A percentile compares a stretch with the other conserved stretches of the same genome.
phyloP scores from a whole-genome alignment of 495 filamentous ascomycete species.

The Tuber indicum region DNA sequence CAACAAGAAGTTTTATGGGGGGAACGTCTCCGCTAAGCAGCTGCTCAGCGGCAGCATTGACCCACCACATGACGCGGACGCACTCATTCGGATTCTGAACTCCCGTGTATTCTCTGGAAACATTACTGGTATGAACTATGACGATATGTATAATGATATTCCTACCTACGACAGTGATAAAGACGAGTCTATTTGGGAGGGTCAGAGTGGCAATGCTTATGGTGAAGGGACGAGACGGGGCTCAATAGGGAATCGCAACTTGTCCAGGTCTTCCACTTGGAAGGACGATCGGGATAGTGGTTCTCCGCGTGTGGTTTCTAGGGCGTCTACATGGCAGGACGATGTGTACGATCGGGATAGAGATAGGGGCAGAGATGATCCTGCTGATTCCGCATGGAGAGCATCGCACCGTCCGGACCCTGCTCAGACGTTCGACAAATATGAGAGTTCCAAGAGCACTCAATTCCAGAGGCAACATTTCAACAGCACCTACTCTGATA shows the following conservation, averaged over 20 bases:
- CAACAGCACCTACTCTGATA: slow-evolving; percentile 43
- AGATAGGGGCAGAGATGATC: background rate
- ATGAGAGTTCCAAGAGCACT: slow-evolving; percentile 23
- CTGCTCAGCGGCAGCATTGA: slow-evolving; percentile 71
- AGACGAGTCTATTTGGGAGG: slow-evolving; percentile 92
- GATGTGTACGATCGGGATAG: slow-evolving; percentile 67
- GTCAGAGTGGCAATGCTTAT: slow-evolving; percentile 64
- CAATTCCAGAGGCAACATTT: slow-evolving; percentile 39
- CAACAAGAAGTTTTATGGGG: slow-evolving; percentile 90
- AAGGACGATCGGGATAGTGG: background rate
- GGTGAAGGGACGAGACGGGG: slow-evolving; percentile 64
- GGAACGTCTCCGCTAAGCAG: slow-evolving; percentile 68
- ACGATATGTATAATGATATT: slow-evolving; percentile 87
- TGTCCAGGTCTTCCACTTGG: slow-evolving; percentile 25
- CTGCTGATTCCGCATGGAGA: slow-evolving; percentile 24
- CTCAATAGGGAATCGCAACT: slow-evolving; percentile 48
- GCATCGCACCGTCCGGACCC: slow-evolving; percentile 36
- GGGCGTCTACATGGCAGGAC: slow-evolving; percentile 68
- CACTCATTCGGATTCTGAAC: slow-evolving; percentile 75
- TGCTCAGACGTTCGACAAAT: slow-evolving; percentile 48
- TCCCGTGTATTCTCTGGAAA: slow-evolving; percentile 62
- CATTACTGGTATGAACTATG: slow-evolving; percentile 44
- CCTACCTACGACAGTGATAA: slow-evolving; percentile 84
- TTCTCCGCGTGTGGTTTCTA: background rate
- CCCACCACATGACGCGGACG: slow-evolving; percentile 72